phyloP scores from a whole-genome alignment of 2,329 filamentous ascomycete genomes.

The Aspergillus felis region DNA sequence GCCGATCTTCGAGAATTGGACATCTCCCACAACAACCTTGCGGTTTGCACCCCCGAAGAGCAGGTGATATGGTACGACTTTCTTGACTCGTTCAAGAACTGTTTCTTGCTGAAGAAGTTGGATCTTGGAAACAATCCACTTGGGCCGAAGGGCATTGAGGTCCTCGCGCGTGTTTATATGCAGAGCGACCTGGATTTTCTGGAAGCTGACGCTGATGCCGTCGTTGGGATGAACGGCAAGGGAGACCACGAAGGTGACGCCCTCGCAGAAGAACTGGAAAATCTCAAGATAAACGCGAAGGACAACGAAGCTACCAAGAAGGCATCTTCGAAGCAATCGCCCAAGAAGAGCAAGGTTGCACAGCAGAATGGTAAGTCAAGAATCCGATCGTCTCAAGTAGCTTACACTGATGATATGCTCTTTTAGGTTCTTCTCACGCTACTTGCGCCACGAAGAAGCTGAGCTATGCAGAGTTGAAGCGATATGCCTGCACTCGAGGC shows the following conservation, averaged over 20 bases:
- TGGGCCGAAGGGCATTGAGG: constrained; percentile 44
- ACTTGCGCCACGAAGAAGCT: constrained; percentile 1
- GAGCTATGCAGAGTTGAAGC: constrained; percentile 15
- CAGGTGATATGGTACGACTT: constrained; percentile 43
- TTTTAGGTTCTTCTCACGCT: constrained; percentile 11
- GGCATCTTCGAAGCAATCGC: constrained; percentile 13
- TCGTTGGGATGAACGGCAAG: constrained; percentile 7
- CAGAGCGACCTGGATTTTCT: constrained; percentile 33
- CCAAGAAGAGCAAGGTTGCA: constrained; percentile 13
- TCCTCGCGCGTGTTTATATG: constrained; percentile 42
- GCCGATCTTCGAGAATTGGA: constrained; percentile 46
- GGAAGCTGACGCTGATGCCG: constrained; percentile 22
- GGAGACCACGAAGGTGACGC: neutral
- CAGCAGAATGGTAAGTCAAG: constrained; percentile 11
- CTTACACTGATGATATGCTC: constrained; percentile 1
- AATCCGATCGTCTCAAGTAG: neutral
- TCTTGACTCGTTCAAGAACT: constrained; percentile 40
- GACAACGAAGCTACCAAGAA: constrained; percentile 12
- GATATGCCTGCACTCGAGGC: constrained; percentile 30
- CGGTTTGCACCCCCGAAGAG: constrained; percentile 33
- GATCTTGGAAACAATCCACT: constrained; percentile 45
- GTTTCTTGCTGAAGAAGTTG: constrained; percentile 41
- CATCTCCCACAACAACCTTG: constrained; percentile 45
- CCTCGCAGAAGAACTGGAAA: constrained; percentile 4
- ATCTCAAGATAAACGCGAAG: constrained; percentile 12